Conservation (phyloP, 805 yeast genomes). For the Yarrowia yakushimensis region DNA sequence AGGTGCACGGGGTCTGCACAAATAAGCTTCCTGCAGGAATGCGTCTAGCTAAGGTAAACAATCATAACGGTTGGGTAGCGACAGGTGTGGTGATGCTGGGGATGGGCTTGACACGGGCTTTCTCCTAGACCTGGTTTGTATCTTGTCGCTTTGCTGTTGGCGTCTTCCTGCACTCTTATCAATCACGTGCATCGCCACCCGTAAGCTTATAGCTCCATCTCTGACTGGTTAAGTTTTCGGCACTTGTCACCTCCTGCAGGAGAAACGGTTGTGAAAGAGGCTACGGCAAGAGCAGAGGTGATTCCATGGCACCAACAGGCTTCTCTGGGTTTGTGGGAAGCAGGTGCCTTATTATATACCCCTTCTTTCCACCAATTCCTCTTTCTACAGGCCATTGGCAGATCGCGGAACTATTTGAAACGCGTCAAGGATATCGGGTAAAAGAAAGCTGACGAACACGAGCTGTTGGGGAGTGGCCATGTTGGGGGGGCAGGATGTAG, state of each 20-base stretch:
- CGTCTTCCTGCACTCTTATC: neutral
- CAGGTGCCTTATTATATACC: neutral
- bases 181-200: neutral
- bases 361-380: neutral
- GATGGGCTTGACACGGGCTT: neutral
- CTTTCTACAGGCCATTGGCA: neutral
- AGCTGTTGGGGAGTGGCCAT: neutral
- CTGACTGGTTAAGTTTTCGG: neutral
- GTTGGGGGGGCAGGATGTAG: neutral
- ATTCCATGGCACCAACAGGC: no score
- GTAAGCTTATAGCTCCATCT: neutral
- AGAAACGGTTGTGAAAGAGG: no score
- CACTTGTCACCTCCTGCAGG: no score
- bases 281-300: no score
- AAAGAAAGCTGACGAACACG: neutral
- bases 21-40: slow-evolving; percentile 2
- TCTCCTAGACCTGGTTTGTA: neutral
- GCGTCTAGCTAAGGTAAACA: neutral
- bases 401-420: neutral
- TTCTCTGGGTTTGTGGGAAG: neutral
- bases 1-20: slow-evolving; percentile 20
- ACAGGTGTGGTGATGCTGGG: no score
- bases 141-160: neutral
- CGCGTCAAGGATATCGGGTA: neutral
- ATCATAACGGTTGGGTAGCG: neutral